These are phyloP conservation scores for Ceratobasidium sp. DNA, from an alignment of 1,284 basidiomycete species.

Conservation along the genomic window DNA sequence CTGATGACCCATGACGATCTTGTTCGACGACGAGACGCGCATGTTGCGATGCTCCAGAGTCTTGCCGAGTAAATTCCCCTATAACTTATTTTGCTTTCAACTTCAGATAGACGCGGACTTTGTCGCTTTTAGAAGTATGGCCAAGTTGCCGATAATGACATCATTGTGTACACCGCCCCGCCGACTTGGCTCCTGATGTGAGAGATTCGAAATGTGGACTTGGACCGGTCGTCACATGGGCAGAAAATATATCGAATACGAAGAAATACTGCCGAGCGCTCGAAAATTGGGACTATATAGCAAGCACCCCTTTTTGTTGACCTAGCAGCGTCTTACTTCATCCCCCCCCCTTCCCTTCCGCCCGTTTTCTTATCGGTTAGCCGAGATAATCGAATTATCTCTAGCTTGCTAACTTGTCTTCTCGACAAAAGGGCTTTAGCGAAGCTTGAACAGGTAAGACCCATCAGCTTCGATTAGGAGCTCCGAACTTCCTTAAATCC, in stretches of 20 bases:
- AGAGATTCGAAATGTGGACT: slow-evolving; percentile 3
- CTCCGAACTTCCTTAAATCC: no score
- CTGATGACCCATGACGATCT: slow-evolving; percentile 72
- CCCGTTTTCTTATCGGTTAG: no score
- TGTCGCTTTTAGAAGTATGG: background rate
- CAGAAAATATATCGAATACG: background rate
- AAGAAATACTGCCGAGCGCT: background rate
- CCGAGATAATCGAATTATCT: no score
- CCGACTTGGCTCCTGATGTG: background rate
- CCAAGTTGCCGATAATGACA: slow-evolving; percentile 26
- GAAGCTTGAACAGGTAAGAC: no score
- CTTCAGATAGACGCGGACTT: background rate
- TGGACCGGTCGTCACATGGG: slow-evolving; percentile 8
- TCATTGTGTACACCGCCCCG: slow-evolving; percentile 5
- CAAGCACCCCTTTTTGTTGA: background rate
- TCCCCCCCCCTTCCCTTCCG: background rate
- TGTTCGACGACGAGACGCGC: slow-evolving; percentile 65
- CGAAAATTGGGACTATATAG: background rate
- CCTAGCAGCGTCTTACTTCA: background rate
- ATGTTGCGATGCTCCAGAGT: slow-evolving; percentile 49
- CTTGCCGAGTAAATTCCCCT: slow-evolving; percentile 3
- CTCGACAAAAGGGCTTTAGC: no score
- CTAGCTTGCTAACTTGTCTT: no score
- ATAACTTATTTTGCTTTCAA: background rate
- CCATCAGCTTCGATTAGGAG: no score